These are phyloP conservation scores for Cornus kousa DNA, from an alignment of 148 eudicot species.

Conservation along the genomic window DNA sequence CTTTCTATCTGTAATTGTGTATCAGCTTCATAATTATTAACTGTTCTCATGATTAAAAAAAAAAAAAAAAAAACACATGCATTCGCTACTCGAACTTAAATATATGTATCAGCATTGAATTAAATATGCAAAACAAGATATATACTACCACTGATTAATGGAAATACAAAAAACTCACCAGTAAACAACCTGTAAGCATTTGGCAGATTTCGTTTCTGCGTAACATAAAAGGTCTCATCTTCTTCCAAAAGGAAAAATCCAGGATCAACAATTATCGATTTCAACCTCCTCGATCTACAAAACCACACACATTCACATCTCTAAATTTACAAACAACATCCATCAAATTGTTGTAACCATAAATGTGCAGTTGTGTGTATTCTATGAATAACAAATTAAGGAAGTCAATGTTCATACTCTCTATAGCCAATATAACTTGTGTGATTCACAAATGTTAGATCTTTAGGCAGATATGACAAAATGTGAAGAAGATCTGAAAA, in stretches of 20 bases:
- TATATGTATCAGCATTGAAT: background rate
- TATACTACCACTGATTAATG: background rate
- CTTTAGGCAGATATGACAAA: constrained; percentile 76
- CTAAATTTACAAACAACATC: background rate
- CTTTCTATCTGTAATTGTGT: background rate
- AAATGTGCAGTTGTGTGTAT: background rate
- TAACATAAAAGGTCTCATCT: constrained; percentile 62
- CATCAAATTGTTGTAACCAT: background rate
- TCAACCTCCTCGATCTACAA: constrained; percentile 71
- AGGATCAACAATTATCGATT: constrained; percentile 80
- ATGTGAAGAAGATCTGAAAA: constrained; percentile 89
- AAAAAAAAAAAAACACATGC: constrained; percentile 1
- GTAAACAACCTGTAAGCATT: constrained; percentile 71
- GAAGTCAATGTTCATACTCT: constrained; percentile 54
- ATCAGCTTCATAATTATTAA: background rate
- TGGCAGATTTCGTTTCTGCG: constrained; percentile 70
- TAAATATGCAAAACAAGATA: background rate
- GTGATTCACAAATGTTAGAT: constrained; percentile 86
- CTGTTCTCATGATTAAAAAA: background rate
- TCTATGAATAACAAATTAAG: background rate
- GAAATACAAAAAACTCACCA: constrained; percentile 42
- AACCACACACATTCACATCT: background rate
- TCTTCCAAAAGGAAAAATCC: constrained; percentile 66
- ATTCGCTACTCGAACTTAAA: background rate
- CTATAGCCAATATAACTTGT: constrained; percentile 93